A percentile compares a stretch with the other conserved stretches of the same genome.
Evolutionary conservation across 2,329 filamentous ascomycete genomes (phyloP).

Genomic region (Claviceps capensis): DNA sequence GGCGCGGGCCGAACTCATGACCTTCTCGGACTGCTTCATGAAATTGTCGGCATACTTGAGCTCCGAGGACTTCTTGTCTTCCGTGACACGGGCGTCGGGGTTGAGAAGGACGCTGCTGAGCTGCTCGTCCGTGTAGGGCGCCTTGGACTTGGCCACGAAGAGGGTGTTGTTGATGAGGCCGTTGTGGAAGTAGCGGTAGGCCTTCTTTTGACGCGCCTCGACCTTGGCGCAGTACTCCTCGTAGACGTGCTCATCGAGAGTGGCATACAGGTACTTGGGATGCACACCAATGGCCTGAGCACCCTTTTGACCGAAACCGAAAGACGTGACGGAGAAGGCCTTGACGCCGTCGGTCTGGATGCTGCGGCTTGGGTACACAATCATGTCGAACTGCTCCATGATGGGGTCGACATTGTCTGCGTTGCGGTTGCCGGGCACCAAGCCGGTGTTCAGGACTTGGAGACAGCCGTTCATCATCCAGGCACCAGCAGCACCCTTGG

Average conservation of each 20-base stretch:
- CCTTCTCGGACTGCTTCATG: constrained; percentile 50
- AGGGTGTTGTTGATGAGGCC: constrained; percentile 95
- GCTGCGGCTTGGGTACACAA: constrained; percentile 87
- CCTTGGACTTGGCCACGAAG: constrained; percentile 87
- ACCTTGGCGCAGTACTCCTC: constrained; percentile 76
- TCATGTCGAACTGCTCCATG: constrained; percentile 96
- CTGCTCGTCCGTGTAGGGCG: constrained; percentile 81
- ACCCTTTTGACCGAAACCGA: constrained; percentile 98
- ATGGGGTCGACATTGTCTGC: constrained; percentile 93
- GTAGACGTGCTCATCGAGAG: constrained; percentile 80
- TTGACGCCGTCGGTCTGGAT: constrained; percentile 98
- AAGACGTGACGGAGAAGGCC: constrained; percentile 96
- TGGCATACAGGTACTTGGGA: constrained; percentile 87
- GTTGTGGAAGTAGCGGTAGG: constrained; percentile 97
- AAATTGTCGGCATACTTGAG: constrained; percentile 60
- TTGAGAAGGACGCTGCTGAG: constrained; percentile 84
- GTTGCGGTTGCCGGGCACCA: constrained; percentile 94
- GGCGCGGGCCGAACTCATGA: constrained; percentile 30
- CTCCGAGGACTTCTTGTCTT: constrained; percentile 76
- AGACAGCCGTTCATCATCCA: constrained; percentile 99
- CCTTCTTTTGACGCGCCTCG: constrained; percentile 89
- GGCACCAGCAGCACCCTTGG: constrained; percentile 96
- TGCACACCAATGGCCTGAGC: constrained; percentile 95
- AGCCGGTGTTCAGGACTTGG: constrained; percentile 84
- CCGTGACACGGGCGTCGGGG: constrained; percentile 71